A percentile compares a stretch with the other conserved stretches of the same genome.
These are phyloP conservation scores for Gloeopeniophorella convolvens DNA, from an alignment of 768 basidiomycete species.

Conservation along the genomic window DNA sequence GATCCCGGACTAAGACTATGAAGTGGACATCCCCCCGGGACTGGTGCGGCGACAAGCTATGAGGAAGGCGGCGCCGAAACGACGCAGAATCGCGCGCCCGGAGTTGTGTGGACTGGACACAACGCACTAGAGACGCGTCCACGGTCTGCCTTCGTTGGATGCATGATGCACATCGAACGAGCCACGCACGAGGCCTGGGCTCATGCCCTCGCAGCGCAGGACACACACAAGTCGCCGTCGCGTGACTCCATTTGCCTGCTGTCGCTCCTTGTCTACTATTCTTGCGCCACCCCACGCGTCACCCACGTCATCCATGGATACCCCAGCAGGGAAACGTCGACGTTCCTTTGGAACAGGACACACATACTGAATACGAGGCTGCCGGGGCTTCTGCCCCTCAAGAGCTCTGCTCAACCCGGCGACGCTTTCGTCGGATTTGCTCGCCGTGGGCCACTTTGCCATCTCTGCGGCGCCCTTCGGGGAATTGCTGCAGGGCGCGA, in stretches of 20 bases:
- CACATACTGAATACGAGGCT: constrained; percentile 13
- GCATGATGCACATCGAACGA: constrained; percentile 6
- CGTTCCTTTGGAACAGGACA: constrained; percentile 14
- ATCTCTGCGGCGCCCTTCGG: constrained; percentile 8
- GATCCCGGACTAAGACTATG: background rate
- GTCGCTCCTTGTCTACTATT: constrained; percentile 7
- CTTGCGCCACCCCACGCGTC: background rate
- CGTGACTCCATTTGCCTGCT: constrained; percentile 6
- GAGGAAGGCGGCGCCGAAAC: constrained; percentile 20
- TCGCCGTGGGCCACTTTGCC: constrained; percentile 14
- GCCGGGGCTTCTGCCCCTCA: constrained; percentile 10
- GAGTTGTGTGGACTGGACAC: background rate
- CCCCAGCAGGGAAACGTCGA: background rate
- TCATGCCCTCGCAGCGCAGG: background rate
- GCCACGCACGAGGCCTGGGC: background rate
- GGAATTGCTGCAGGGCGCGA: constrained; percentile 3
- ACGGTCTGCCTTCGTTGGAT: background rate
- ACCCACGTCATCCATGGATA: background rate
- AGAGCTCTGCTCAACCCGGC: constrained; percentile 20
- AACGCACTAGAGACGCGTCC: constrained; percentile 4
- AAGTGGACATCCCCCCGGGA: constrained; percentile 3
- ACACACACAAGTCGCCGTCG: background rate
- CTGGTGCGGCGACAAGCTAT: constrained; percentile 1
- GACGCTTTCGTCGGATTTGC: constrained; percentile 18
- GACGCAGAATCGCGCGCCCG: constrained; percentile 6